Percentiles rank a stretch among this genome's conserved stretches.
Evolutionary conservation across 75 land plant species (phyloP).

Genomic region (Selaginella moellendorffii): DNA sequence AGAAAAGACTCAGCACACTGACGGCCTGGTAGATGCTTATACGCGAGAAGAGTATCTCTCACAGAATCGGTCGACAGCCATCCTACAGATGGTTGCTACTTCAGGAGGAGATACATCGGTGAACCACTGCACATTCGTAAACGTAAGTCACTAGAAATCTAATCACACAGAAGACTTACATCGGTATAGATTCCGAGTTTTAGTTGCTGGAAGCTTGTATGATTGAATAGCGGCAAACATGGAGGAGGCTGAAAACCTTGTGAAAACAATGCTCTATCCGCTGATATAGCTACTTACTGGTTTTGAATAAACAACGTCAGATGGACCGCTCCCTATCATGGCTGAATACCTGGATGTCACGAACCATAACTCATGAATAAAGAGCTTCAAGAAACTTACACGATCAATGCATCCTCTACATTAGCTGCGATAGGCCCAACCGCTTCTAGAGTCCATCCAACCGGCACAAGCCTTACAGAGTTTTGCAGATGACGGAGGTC

Average conservation of each 20-base stretch:
- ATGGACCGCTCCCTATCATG: conserved; percentile 49
- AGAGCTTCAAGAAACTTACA: conserved; percentile 33
- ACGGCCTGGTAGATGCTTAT: no score
- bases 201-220: conserved; percentile 33
- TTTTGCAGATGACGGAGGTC: no score
- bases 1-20: no score
- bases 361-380: neutral
- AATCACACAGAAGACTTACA: conserved; percentile 24
- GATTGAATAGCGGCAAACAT: conserved; percentile 50
- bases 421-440: conserved; percentile 72
- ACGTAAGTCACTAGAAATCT: neutral
- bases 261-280: neutral
- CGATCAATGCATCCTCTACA: conserved; percentile 72
- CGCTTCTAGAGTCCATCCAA: conserved; percentile 70
- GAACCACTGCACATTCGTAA: conserved; percentile 56
- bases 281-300: conserved; percentile 37
- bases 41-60: no score
- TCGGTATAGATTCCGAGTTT: conserved; percentile 74
- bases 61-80: conserved; percentile 34
- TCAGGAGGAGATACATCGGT: conserved; percentile 52
- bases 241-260: conserved; percentile 40
- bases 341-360: conserved; percentile 72
- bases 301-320: conserved; percentile 34
- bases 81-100: conserved; percentile 50
- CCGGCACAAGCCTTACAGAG: no score